phyloP scores from a whole-genome alignment of 192 early-diverging fungal species.

The Dimargaris cristalligena region DNA sequence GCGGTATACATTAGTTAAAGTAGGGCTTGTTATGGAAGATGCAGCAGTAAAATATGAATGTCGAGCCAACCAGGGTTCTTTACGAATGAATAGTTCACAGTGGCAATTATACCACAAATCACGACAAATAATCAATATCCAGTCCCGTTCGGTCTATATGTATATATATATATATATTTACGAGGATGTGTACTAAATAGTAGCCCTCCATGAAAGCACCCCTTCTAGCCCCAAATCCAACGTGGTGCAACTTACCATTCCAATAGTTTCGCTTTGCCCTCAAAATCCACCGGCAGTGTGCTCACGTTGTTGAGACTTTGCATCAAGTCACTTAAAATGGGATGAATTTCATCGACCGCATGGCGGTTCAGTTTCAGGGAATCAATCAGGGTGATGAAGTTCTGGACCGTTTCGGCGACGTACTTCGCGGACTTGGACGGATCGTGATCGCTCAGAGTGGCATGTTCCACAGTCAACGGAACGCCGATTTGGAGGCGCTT shows the following conservation, averaged over 20 bases:
- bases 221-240: no score
- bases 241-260: conserved; percentile 61
- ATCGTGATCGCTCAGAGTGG: conserved; percentile 26
- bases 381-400: conserved; percentile 89
- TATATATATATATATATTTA: no score
- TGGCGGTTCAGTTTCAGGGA: conserved; percentile 61
- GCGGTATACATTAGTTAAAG: no score
- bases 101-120: no score
- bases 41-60: no score
- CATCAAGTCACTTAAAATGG: conserved; percentile 66
- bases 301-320: conserved; percentile 72
- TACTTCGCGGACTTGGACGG: conserved; percentile 49
- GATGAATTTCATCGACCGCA: conserved; percentile 85
- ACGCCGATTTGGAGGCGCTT: conserved; percentile 87
- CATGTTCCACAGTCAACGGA: conserved; percentile 89
- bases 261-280: conserved; percentile 62
- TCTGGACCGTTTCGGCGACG: conserved; percentile 60
- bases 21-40: no score
- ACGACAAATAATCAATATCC: no score
- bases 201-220: no score
- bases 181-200: no score
- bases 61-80: no score
- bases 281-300: conserved; percentile 57
- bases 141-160: no score
- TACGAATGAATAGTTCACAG: no score